These are phyloP conservation scores for Rugonectria rugulosa DNA, from an alignment of 2,329 filamentous ascomycete species.

Conservation along the genomic window DNA sequence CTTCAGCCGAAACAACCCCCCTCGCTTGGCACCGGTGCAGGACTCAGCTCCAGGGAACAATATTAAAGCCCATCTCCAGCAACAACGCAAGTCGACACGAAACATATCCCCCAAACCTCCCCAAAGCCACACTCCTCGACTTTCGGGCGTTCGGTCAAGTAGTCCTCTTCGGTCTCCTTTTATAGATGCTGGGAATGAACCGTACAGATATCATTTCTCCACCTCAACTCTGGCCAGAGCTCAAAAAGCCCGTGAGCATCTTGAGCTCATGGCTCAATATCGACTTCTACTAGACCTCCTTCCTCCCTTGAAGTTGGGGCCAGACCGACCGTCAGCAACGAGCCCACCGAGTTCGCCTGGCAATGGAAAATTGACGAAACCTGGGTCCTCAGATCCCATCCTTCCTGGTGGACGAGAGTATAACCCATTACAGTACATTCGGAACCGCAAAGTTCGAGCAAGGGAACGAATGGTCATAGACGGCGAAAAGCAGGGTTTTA, in stretches of 20 bases:
- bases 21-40: slow-evolving; percentile 60
- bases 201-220: slow-evolving; percentile 73
- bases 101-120: slow-evolving; percentile 67
- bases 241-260: slow-evolving; percentile 82
- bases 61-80: slow-evolving; percentile 73
- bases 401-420: slow-evolving; percentile 72
- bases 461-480: slow-evolving; percentile 79
- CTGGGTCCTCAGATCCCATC: slow-evolving; percentile 40
- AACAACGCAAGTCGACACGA: slow-evolving; percentile 70
- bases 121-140: slow-evolving; percentile 50
- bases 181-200: slow-evolving; percentile 50
- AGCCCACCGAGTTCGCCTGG: slow-evolving; percentile 53
- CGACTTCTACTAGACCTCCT: slow-evolving; percentile 79
- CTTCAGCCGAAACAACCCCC: slow-evolving; percentile 59
- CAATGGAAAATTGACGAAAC: slow-evolving; percentile 41
- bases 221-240: slow-evolving; percentile 81
- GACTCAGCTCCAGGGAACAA: slow-evolving; percentile 63
- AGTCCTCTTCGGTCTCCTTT: slow-evolving; percentile 58
- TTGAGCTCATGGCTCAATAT: slow-evolving; percentile 88
- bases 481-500: slow-evolving; percentile 78
- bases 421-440: slow-evolving; percentile 91
- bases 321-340: slow-evolving; percentile 48
- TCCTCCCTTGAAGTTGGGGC: slow-evolving; percentile 70
- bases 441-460: slow-evolving; percentile 85
- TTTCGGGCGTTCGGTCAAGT: slow-evolving; percentile 49